phyloP scores from a whole-genome alignment of 2,329 filamentous ascomycete genomes.

The Hymenoscyphus occultus region DNA sequence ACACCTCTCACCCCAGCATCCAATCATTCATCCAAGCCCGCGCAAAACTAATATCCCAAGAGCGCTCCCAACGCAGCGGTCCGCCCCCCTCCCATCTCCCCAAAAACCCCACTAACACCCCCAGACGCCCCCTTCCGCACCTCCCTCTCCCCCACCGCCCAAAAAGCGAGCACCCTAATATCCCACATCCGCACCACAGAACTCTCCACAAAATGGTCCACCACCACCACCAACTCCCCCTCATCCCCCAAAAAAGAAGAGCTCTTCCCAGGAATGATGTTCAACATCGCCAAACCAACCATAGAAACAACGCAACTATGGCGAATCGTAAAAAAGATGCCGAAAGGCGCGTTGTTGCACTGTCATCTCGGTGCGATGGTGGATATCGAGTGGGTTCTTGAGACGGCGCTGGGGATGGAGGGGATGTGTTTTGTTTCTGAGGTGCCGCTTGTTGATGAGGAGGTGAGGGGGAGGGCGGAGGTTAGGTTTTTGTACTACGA shows the following conservation, averaged over 20 bases:
- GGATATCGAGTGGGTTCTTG: slow-evolving; percentile 73
- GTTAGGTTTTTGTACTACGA: slow-evolving; percentile 56
- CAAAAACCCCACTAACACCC: too few relatives aligned
- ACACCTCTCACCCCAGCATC: background rate
- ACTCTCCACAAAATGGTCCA: slow-evolving; percentile 70
- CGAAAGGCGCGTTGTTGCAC: slow-evolving; percentile 83
- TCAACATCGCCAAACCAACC: slow-evolving; percentile 72
- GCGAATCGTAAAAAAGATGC: slow-evolving; percentile 78
- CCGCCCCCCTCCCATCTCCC: too few relatives aligned
- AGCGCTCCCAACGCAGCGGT: slow-evolving; percentile 24
- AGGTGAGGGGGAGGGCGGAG: slow-evolving; percentile 49
- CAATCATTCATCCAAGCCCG: slow-evolving; percentile 12
- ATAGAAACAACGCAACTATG: slow-evolving; percentile 82
- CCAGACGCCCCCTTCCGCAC: slow-evolving; percentile 64
- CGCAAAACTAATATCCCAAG: slow-evolving; percentile 12
- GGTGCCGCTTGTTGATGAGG: slow-evolving; percentile 50
- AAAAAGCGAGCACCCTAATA: slow-evolving; percentile 73
- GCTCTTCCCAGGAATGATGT: slow-evolving; percentile 85
- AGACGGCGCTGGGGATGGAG: slow-evolving; percentile 65
- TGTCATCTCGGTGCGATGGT: slow-evolving; percentile 87
- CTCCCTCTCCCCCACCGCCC: slow-evolving; percentile 71
- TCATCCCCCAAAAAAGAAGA: slow-evolving; percentile 62
- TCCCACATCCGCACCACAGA: slow-evolving; percentile 73
- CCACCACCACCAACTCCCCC: slow-evolving; percentile 62
- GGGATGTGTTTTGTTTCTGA: slow-evolving; percentile 66